Conservation (phyloP, 83 land plant species). For the Thuja plicata region DNA sequence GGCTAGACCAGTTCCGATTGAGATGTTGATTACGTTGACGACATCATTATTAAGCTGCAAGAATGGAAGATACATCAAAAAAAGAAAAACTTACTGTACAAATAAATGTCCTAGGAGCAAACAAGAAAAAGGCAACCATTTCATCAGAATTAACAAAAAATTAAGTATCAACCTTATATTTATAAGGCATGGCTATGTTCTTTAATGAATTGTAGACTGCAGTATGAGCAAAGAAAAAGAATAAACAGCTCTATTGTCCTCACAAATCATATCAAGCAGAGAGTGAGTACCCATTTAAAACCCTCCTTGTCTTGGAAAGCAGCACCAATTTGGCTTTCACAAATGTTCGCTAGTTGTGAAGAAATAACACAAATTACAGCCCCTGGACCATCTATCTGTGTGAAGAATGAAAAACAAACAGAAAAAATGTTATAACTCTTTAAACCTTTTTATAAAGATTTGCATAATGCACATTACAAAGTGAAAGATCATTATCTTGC, state of each 20-base stretch:
- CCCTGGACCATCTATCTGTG: slow-evolving; percentile 40
- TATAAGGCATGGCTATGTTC: not conserved
- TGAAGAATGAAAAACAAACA: not conserved
- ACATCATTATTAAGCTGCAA: slow-evolving; percentile 76
- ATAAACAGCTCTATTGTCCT: not conserved
- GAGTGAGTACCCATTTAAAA: slow-evolving; percentile 17
- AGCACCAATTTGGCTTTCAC: slow-evolving; percentile 88
- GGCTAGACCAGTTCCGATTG: slow-evolving; percentile 68
- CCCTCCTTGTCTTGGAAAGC: slow-evolving; percentile 66
- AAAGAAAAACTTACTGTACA: not conserved
- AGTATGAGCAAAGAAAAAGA: not conserved
- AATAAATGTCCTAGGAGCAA: not conserved
- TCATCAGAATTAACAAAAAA: not conserved
- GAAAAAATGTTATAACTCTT: not conserved
- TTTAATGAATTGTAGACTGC: not conserved
- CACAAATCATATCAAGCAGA: not conserved
- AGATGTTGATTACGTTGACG: slow-evolving; percentile 71
- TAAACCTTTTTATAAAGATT: not conserved
- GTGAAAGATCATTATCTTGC: not conserved
- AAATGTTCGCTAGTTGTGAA: slow-evolving; percentile 83
- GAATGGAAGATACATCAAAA: not conserved
- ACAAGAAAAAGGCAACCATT: not conserved
- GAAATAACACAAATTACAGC: slow-evolving; percentile 75
- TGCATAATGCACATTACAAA: not conserved
- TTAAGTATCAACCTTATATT: not conserved